These are phyloP conservation scores for Artemisia argyi DNA, from an alignment of 129 eudicot genomes.

Conservation along the genomic window DNA sequence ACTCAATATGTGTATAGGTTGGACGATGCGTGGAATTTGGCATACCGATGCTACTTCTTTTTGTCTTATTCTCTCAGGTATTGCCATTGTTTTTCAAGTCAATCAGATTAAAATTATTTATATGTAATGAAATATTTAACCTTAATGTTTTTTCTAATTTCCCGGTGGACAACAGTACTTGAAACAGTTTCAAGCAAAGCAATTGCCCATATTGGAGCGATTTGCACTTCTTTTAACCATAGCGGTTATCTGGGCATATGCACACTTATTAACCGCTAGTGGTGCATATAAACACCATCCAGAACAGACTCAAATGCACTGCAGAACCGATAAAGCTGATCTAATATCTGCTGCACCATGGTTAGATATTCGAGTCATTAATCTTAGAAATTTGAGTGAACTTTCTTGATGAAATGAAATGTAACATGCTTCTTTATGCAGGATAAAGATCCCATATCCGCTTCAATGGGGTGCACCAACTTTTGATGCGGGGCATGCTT, in stretches of 20 bases:
- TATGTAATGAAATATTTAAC: neutral
- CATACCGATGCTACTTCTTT: constrained; percentile 83
- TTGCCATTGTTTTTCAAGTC: neutral
- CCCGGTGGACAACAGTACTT: constrained; percentile 61
- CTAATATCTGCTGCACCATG: constrained; percentile 96
- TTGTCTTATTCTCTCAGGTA: constrained; percentile 90
- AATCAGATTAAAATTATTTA: neutral
- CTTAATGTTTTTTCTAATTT: neutral
- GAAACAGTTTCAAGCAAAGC: constrained; percentile 78
- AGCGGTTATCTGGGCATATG: constrained; percentile 94
- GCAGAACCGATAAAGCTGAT: constrained; percentile 89
- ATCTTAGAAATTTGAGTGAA: neutral
- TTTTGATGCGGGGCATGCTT: constrained; percentile 91
- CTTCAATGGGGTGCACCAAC: constrained; percentile 99
- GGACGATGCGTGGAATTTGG: constrained; percentile 97
- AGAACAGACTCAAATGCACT: constrained; percentile 70
- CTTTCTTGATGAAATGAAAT: neutral
- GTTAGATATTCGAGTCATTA: constrained; percentile 39
- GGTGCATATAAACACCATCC: constrained; percentile 98
- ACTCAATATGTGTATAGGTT: constrained; percentile 49
- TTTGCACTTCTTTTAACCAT: constrained; percentile 81
- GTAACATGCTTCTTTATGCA: constrained; percentile 22
- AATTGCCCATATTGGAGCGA: constrained; percentile 80
- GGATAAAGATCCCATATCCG: constrained; percentile 98
- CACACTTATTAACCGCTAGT: constrained; percentile 91